Base-by-base conservation (phyloP, 2,329 filamentous ascomycete species). In the Didymellaceae sp. region DNA sequence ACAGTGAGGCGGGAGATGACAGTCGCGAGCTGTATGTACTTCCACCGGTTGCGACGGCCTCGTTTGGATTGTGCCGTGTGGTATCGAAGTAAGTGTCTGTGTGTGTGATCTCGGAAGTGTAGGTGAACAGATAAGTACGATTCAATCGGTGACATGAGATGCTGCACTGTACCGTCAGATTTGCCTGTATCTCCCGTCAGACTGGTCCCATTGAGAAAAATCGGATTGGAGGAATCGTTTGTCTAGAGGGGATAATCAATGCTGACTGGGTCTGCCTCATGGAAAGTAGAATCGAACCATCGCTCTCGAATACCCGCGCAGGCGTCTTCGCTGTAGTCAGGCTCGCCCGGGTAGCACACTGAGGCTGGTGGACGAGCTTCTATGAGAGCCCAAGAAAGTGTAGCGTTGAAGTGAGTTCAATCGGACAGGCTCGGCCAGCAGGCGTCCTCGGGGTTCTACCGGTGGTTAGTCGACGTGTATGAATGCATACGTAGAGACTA, bases 201-300 rank as follows among this genome's bases (percentile, higher is more conserved):
- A 21, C 61, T 68, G 2, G 66, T 69, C 0, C 67, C 67, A 32
- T 71, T 69, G 1, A 54, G 58, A 21, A 51, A 66, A 16, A 68
- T 67, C 2, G 66, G 68, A 25, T 64, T 63, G 50, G 66, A 70
- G 5, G 61, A 61, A 24, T 70, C 63, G 47, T 70, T 64, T 0
- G 66, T 51, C 65, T 59, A 70, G 34, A 61, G 44, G 1, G 63
- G 65, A 34, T 64, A 66, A 43, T 64, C 67, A 14, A 69, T 55
- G 49, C 66, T 68, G 47, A 67, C 55, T 1, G 67, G 64, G 32
- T 67, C 14, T 18, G 47, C 21, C 1, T 58, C 65, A 25, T 70
- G 64, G 45, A 59, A 70, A 4, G 59, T 57, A 0, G 66, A 66
- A 24, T 68, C 62, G 42, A 62, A 63, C 66, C 66, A 71, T 34